Conservation (phyloP, 2,329 filamentous ascomycete species). For the Uncinocarpus reesii region DNA sequence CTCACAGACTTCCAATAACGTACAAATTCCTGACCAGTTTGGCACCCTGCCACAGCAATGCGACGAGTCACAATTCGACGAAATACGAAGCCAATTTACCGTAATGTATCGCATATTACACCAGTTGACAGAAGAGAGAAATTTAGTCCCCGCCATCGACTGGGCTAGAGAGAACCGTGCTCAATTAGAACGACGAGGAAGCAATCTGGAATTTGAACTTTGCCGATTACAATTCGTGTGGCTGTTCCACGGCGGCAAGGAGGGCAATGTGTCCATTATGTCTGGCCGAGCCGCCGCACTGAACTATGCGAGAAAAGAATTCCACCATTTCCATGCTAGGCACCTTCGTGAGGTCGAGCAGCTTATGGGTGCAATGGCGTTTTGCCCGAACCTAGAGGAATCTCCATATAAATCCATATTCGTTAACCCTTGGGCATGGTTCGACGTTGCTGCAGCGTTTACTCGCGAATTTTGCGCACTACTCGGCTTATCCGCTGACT, state of each 20-base stretch:
- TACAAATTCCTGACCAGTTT: constrained; percentile 29
- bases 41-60: constrained; percentile 41
- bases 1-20: constrained; percentile 23
- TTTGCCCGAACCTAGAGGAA: constrained; percentile 57
- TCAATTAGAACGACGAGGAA: constrained; percentile 68
- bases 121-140: constrained; percentile 58
- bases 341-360: constrained; percentile 72
- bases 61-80: constrained; percentile 51
- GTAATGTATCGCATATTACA: constrained; percentile 86
- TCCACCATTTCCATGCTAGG: constrained; percentile 61
- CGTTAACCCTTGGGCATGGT: constrained; percentile 63
- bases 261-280: constrained; percentile 14
- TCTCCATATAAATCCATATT: constrained; percentile 78
- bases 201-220: constrained; percentile 90
- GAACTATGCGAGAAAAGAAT: constrained; percentile 63
- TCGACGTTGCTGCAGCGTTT: constrained; percentile 76
- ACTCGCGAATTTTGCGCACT: constrained; percentile 90
- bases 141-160: constrained; percentile 71
- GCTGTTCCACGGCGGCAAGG: constrained; percentile 59
- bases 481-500: constrained; percentile 79
- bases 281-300: constrained; percentile 47
- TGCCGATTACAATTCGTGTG: constrained; percentile 82
- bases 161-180: constrained; percentile 68
- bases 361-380: constrained; percentile 72
- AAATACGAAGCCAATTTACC: constrained; percentile 69